Evolutionary conservation across 1,284 basidiomycete genomes (phyloP), one percentile per base, ranked within the genome.

Genomic region (Athelia psychrophila): DNA sequence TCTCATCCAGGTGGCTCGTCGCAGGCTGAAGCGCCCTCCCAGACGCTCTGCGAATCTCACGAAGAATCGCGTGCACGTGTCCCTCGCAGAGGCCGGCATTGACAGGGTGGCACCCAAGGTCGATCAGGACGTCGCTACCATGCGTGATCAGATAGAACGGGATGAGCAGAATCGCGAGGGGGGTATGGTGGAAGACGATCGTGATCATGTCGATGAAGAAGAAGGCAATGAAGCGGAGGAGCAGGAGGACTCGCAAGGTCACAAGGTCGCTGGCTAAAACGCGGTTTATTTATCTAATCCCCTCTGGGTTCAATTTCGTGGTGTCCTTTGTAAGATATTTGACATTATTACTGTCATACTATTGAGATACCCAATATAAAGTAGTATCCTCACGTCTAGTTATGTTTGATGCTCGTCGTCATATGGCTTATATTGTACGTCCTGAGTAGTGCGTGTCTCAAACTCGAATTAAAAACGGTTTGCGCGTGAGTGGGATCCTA

Each of bases 41-140:
- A 76, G 77, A 44, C 81, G 79, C 27, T 78, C 79, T 9, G 85
- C 83, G 0, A 83, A 86, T 63, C 78, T 87, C 20, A 77, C 81
- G 25, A 81, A 78, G 40, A 78, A 79, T 67, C 87, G 76, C 61
- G 78, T 72, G 0, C 88, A 91, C 49, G 88, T 94, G 32, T 84
- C 90, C n/a, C 85, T 96, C 53, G 90, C 91, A 0, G 85, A 93
- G 57, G 92, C 92, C 12, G 84, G 79, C 38, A 91, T 95, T 66
- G 94, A 97, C 67, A 77, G 86, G 52, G 86, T 88, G 25, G 85
- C 83, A 13, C 75, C 79, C 48, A 87, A 82, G 61, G 87, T 89
- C 42, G 88, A 91, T 57, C 76, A 81, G 47, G 84, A 86, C 51
- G 86, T 89, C 49, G 80, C 83, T 58, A 77, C 80, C 40, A 81